phyloP scores from a whole-genome alignment of 257 asterid genomes.

The Nyctanthes arbortristis region DNA sequence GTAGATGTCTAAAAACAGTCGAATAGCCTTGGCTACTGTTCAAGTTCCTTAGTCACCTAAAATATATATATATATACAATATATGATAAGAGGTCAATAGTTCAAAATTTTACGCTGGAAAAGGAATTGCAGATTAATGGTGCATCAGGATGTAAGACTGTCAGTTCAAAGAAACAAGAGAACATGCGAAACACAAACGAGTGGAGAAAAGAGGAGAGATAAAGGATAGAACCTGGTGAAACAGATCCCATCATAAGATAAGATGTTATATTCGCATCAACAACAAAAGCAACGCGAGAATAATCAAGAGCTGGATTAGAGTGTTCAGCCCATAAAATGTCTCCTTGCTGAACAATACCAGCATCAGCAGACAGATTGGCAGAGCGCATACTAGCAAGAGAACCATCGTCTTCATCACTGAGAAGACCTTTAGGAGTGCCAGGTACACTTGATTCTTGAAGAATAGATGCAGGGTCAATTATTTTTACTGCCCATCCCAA shows the following conservation, averaged over 20 bases:
- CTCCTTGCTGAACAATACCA: constrained; percentile 63
- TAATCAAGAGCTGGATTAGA: constrained; percentile 60
- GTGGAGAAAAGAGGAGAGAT: background rate
- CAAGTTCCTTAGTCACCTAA: too few species aligned
- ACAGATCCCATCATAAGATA: constrained; percentile 99
- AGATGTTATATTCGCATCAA: constrained; percentile 97
- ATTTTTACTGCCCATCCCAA: constrained; percentile 97
- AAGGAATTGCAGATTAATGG: constrained; percentile 8
- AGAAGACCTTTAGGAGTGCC: constrained; percentile 74
- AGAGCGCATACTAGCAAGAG: constrained; percentile 54
- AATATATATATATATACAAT: too few species aligned
- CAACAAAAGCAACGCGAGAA: constrained; percentile 95
- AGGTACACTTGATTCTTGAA: constrained; percentile 68
- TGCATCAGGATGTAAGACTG: background rate
- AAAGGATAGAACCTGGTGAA: constrained; percentile 83
- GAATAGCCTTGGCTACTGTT: background rate
- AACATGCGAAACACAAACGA: constrained; percentile 11
- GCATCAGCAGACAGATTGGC: constrained; percentile 58
- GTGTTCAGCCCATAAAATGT: constrained; percentile 71
- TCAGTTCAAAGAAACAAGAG: constrained; percentile 1
- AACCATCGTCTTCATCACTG: constrained; percentile 74
- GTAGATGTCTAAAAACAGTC: background rate
- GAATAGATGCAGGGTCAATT: constrained; percentile 93
- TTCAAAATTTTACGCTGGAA: constrained; percentile 5
- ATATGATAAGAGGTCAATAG: background rate